A percentile compares a stretch with the other conserved stretches of the same genome.
Conservation (phyloP, 2,329 filamentous ascomycete genomes). For the Xylaria sp. region DNA sequence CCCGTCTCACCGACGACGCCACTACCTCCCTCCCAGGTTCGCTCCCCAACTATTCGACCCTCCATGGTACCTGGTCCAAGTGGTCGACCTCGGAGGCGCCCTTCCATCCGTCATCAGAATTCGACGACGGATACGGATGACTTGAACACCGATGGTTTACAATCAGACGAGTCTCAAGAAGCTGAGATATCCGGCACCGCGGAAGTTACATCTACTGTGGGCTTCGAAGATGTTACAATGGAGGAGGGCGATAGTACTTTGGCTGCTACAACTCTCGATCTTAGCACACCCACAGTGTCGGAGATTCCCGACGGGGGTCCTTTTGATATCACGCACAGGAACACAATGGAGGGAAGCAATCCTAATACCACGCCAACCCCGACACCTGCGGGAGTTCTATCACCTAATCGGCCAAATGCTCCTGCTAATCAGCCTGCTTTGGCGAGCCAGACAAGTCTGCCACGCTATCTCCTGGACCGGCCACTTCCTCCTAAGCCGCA, state of each 20-base stretch:
- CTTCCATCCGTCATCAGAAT: conserved; percentile 82
- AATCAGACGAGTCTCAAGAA: conserved; percentile 71
- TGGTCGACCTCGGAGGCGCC: conserved; percentile 60
- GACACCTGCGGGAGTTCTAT: conserved; percentile 65
- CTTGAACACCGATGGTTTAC: conserved; percentile 73
- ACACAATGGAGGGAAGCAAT: conserved; percentile 77
- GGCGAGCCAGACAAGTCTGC: conserved; percentile 61
- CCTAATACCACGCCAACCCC: conserved; percentile 64
- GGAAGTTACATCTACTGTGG: conserved; percentile 75
- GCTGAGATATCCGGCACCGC: conserved; percentile 74
- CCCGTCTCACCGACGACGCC: conserved; percentile 88
- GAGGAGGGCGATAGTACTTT: conserved; percentile 77
- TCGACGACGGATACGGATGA: conserved; percentile 90
- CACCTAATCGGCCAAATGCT: conserved; percentile 65
- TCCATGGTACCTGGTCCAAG: conserved; percentile 49
- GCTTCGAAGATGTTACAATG: conserved; percentile 75
- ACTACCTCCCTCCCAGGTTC: conserved; percentile 59
- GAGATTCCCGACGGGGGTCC: conserved; percentile 83
- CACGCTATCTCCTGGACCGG: conserved; percentile 73
- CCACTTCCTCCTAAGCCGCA: conserved; percentile 63
- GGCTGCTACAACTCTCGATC: conserved; percentile 65
- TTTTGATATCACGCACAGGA: conserved; percentile 89
- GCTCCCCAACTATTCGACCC: conserved; percentile 51
- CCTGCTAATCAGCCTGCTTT: conserved; percentile 70
- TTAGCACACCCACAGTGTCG: conserved; percentile 73